Base-by-base conservation (phyloP, 2,329 filamentous ascomycete species). In the Aspergillus fructus region DNA sequence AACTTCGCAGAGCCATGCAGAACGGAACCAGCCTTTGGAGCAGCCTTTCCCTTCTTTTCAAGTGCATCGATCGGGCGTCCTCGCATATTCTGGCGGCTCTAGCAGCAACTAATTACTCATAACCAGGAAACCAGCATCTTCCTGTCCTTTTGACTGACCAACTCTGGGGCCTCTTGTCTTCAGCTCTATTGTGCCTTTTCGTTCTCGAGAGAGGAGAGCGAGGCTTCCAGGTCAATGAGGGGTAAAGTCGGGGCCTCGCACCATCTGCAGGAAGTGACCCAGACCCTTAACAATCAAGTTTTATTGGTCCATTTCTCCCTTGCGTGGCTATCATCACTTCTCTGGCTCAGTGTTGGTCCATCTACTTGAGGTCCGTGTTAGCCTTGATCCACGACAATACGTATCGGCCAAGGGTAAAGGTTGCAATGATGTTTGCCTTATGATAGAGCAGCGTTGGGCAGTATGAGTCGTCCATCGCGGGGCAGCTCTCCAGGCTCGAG, bases 311-410 rank as follows among this genome's bases (percentile, higher is more conserved):
- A 46, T 53, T 47, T 34, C 45, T 53, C 59, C 64, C 64, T 66
- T 66, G 63, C 64, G 56, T 65, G 53, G 50, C 47, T 17, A 52
- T 51, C 55, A 49, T 48, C 53, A 62, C 54, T 46, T 33, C 49
- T 45, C 27, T 11, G 49, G 27, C 27, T 30, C 9, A 11, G 27
- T 30, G 30, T 52, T 55, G 53, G 47, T 53, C 53, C 42, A 53
- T 45, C 41, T 55, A 50, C 47, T 49, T 46, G 37, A 53, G 56
- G 53, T 53, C 56, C 59, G 52, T 56, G 46, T 53, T 49, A 27
- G 13, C n/a, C 43, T 30, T 13, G 15, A 46, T 17, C 43, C 8
- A 37, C 33, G 57, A 48, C 41, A 21, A 51, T 53, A 42, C 41
- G 41, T 42, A n/a, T 12, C 57, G 42, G 8, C 8, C 27, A 30